Conservation (phyloP, 331 rosid genomes). For the Quercus phellos region DNA sequence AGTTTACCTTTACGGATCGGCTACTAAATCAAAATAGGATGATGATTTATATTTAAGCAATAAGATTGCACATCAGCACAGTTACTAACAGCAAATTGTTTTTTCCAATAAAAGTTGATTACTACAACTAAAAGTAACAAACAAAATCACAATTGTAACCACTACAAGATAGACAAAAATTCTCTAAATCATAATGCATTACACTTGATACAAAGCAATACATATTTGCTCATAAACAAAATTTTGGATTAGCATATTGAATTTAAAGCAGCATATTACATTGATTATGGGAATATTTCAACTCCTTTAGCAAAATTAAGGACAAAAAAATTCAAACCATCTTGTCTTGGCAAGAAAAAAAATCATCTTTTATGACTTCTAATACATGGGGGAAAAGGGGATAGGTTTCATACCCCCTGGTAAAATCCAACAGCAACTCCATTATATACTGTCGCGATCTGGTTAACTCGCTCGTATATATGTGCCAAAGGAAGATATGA, state of each 20-base stretch:
- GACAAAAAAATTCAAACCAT: not conserved
- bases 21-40: not conserved
- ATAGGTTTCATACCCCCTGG: conserved; percentile 73
- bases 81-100: not conserved
- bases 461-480: conserved; percentile 90
- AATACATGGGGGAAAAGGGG: not conserved
- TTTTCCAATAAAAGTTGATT: not conserved
- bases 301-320: not conserved
- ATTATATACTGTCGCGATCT: conserved; percentile 49
- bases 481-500: conserved; percentile 99
- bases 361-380: too few relatives aligned
- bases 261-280: not conserved
- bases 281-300: not conserved
- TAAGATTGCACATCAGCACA: not conserved
- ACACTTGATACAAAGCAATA: not conserved
- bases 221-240: not conserved
- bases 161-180: not conserved
- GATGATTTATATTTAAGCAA: not conserved
- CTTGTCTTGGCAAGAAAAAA: not conserved
- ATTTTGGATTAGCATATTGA: not conserved
- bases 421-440: conserved; percentile 96
- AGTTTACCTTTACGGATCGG: not conserved
- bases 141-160: not conserved
- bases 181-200: not conserved
- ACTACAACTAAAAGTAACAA: not conserved